Percentiles rank a stretch among this genome's conserved stretches.
Evolutionary conservation across 2,329 filamentous ascomycete genomes (phyloP).

Genomic region (Ascosphaera aggregata): DNA sequence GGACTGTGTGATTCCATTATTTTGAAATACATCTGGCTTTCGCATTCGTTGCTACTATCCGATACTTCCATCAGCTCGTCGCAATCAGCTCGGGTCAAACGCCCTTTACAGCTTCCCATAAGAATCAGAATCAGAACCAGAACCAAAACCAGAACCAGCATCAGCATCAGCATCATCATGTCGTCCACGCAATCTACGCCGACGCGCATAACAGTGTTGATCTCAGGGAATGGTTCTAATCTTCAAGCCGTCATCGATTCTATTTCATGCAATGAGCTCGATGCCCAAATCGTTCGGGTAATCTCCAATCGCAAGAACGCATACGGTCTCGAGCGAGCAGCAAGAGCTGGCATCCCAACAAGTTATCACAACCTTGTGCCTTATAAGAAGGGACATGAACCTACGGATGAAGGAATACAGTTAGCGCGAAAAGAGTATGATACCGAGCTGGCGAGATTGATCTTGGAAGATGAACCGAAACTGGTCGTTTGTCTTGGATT

Average conservation of each 20-base stretch:
- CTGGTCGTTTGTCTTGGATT: constrained; percentile 65
- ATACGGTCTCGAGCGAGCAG: constrained; percentile 38
- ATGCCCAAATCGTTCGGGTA: constrained; percentile 35
- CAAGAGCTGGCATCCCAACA: constrained; percentile 39
- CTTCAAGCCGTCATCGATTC: constrained; percentile 54
- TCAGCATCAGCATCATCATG: no score
- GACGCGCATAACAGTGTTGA: constrained; percentile 40
- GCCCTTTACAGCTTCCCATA: no score
- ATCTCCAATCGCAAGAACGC: constrained; percentile 42
- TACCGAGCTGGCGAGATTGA: constrained; percentile 43
- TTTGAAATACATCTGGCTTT: no score
- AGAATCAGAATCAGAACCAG: no score
- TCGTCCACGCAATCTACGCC: no score
- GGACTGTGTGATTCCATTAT: no score
- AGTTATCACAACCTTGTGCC: constrained; percentile 62
- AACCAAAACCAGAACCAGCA: no score
- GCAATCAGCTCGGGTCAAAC: no score
- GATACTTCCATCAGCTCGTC: no score
- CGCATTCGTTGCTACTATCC: no score
- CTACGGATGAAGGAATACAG: constrained; percentile 25
- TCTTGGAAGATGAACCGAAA: constrained; percentile 42
- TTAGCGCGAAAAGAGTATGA: constrained; percentile 46
- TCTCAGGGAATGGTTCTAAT: constrained; percentile 53
- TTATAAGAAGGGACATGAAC: constrained; percentile 46
- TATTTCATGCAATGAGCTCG: constrained; percentile 23